Evolutionary conservation across 768 basidiomycete genomes (phyloP).

Genomic region (Hirschioporus abietinus): DNA sequence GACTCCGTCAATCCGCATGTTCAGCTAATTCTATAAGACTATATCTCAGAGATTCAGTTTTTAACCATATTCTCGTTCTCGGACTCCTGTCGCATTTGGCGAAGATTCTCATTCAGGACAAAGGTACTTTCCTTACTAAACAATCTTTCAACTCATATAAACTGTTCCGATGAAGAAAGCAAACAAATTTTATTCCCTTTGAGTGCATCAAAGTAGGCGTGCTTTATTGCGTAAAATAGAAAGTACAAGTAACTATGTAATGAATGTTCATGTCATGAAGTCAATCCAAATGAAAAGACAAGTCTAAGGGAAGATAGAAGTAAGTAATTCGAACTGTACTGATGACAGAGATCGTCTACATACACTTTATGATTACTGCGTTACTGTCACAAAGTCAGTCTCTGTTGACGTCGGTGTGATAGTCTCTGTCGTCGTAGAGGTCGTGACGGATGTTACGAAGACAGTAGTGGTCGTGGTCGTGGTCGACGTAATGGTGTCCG

Average conservation of each 20-base stretch:
- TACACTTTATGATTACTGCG: background rate
- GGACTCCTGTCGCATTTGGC: too few relatives aligned
- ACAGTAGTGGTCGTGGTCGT: background rate
- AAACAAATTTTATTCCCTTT: background rate
- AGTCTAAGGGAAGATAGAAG: background rate
- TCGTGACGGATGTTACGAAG: background rate
- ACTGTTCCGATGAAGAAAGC: too few relatives aligned
- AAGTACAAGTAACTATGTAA: background rate
- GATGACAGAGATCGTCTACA: background rate
- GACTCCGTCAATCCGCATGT: too few relatives aligned
- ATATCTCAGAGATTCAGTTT: too few relatives aligned
- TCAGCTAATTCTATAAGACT: too few relatives aligned
- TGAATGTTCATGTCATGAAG: background rate
- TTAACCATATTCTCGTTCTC: too few relatives aligned
- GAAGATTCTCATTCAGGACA: too few relatives aligned
- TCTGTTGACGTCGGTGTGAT: background rate
- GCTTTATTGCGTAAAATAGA: background rate
- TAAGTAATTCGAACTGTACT: background rate
- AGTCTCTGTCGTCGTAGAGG: background rate
- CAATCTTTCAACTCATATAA: too few relatives aligned
- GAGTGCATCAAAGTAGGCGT: background rate
- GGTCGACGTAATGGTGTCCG: background rate
- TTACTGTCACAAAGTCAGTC: background rate
- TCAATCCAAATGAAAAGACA: background rate
- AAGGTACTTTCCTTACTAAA: too few relatives aligned